A percentile compares a stretch with the other conserved stretches of the same genome.
Conservation (phyloP, 1,284 basidiomycete genomes). For the Inonotus hispidus region DNA sequence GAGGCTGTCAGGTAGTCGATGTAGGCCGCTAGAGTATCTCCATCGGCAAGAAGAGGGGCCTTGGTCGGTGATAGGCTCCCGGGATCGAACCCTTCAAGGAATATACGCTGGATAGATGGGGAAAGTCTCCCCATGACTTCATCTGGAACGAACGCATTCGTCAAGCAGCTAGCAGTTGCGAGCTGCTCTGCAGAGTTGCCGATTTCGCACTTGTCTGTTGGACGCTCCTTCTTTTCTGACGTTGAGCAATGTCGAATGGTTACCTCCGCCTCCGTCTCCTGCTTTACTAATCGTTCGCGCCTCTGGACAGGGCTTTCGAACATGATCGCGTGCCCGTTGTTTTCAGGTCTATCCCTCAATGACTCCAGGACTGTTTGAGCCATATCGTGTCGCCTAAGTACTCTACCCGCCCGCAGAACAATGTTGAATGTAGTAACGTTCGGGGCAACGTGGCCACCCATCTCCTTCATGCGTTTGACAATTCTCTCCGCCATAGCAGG, state of each 20-base stretch:
- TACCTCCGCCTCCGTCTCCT: not conserved
- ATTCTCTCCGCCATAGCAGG: conserved; percentile 41
- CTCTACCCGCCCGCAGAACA: conserved; percentile 46
- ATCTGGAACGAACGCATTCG: not conserved
- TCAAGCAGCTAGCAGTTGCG: not conserved
- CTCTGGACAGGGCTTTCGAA: not conserved
- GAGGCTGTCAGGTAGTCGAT: conserved; percentile 48
- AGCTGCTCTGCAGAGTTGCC: not conserved
- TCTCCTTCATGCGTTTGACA: conserved; percentile 48
- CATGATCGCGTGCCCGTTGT: not conserved
- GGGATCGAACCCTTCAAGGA: conserved; percentile 7
- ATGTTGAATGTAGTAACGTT: conserved; percentile 51
- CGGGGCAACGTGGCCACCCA: conserved; percentile 38
- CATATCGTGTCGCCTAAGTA: conserved; percentile 45
- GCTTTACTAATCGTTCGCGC: not conserved
- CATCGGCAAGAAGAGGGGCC: conserved; percentile 28
- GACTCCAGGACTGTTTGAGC: conserved; percentile 30
- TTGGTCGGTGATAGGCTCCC: not conserved
- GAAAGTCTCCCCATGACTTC: not conserved
- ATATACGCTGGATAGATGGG: not conserved
- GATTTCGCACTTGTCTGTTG: not conserved
- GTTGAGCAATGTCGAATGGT: not conserved
- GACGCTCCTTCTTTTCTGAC: not conserved
- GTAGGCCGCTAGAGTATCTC: conserved; percentile 44
- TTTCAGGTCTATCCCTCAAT: not conserved